phyloP scores from a whole-genome alignment of 2,329 filamentous ascomycete species.

The Fusarium fujikuroi region DNA sequence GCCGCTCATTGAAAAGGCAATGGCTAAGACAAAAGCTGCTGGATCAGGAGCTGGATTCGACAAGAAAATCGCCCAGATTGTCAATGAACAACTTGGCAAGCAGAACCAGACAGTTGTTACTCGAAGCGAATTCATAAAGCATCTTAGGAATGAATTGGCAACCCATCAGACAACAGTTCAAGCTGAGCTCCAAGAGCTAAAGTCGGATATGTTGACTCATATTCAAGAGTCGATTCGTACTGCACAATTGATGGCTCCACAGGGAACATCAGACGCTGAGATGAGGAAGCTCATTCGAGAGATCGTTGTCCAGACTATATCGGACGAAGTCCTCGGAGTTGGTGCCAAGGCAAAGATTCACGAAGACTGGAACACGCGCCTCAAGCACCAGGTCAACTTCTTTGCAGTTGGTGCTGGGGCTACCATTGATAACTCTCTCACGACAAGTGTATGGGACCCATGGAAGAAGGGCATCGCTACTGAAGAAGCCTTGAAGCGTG shows the following conservation, averaged over 20 bases:
- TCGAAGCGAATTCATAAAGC: constrained; percentile 60
- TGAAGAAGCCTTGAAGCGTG: constrained; percentile 25
- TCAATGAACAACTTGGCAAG: constrained; percentile 51
- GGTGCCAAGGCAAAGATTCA: constrained; percentile 60
- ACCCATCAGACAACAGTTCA: constrained; percentile 53
- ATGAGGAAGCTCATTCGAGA: constrained; percentile 54
- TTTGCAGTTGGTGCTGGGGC: constrained; percentile 75
- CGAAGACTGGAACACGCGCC: constrained; percentile 54
- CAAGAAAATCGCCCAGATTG: constrained; percentile 49
- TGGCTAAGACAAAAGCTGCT: constrained; percentile 50
- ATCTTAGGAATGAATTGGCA: constrained; percentile 54
- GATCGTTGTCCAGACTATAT: constrained; percentile 56
- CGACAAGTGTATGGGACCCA: constrained; percentile 67
- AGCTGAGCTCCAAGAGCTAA: constrained; percentile 53
- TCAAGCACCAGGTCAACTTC: constrained; percentile 75
- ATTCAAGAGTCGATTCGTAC: constrained; percentile 47
- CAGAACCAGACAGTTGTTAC: constrained; percentile 54
- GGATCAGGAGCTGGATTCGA: constrained; percentile 51
- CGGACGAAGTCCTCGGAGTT: constrained; percentile 58
- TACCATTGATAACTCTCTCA: constrained; percentile 66
- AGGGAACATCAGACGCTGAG: constrained; percentile 54
- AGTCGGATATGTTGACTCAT: constrained; percentile 49
- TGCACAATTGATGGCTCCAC: constrained; percentile 39
- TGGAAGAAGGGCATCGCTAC: constrained; percentile 28
- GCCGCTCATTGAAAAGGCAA: constrained; percentile 45